phyloP scores from a whole-genome alignment of 495 filamentous ascomycete species.

The Tetracladium marchalianum region DNA sequence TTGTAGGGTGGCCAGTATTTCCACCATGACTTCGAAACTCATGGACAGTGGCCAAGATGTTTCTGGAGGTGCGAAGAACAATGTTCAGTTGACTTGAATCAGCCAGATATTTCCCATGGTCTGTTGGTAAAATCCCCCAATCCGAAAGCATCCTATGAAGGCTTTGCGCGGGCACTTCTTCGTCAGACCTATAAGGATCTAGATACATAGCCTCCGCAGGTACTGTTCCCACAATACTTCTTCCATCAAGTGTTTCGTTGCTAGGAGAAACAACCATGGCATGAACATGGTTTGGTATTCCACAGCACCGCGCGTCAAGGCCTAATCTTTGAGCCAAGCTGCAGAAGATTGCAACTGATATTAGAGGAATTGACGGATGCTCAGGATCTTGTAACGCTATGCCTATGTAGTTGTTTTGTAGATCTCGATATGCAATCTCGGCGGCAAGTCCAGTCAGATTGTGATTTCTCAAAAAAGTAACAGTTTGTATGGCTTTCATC shows the following conservation, averaged over 20 bases:
- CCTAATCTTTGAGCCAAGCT: conserved; percentile 44
- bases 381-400: conserved; percentile 56
- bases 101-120: conserved; percentile 47
- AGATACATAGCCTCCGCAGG: conserved; percentile 57
- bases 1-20: conserved; percentile 14
- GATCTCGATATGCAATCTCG: conserved; percentile 57
- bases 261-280: conserved; percentile 53
- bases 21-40: conserved; percentile 23
- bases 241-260: conserved; percentile 54
- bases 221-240: conserved; percentile 10
- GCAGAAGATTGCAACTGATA: conserved; percentile 52
- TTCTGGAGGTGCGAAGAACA: conserved; percentile 66
- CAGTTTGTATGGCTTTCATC: conserved; percentile 55
- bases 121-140: conserved; percentile 45
- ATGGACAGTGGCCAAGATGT: conserved; percentile 51
- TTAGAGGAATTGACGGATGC: conserved; percentile 68
- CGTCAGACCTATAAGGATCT: conserved; percentile 66
- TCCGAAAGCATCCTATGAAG: conserved; percentile 50
- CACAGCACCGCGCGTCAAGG: conserved; percentile 61
- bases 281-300: conserved; percentile 72
- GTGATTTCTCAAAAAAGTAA: conserved; percentile 51
- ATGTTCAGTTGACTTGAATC: conserved; percentile 53
- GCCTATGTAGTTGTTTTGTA: conserved; percentile 81
- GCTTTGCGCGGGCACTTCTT: conserved; percentile 50
- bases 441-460: conserved; percentile 58